Evolutionary conservation across 2,329 filamentous ascomycete species (phyloP).

Genomic region (Pseudocercospora eumusae): DNA sequence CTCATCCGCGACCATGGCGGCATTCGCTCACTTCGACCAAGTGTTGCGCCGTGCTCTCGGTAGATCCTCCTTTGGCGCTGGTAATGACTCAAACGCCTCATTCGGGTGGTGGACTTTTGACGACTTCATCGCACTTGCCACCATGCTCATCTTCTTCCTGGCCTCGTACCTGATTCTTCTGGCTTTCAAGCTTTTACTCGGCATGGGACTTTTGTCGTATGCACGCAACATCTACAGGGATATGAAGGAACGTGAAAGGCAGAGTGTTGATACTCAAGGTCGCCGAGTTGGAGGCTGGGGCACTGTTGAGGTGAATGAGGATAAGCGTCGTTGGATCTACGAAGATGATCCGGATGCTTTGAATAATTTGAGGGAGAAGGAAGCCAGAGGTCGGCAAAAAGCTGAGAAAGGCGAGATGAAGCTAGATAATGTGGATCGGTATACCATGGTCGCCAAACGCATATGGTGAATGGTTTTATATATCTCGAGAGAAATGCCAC

Average conservation of each 20-base stretch:
- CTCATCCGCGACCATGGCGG: slow-evolving; percentile 74
- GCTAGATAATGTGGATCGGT: slow-evolving; percentile 70
- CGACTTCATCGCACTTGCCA: slow-evolving; percentile 71
- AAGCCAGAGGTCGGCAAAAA: slow-evolving; percentile 60
- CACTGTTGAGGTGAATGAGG: slow-evolving; percentile 83
- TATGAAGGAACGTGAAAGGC: slow-evolving; percentile 71
- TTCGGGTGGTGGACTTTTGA: slow-evolving; percentile 63
- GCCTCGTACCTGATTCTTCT: slow-evolving; percentile 82
- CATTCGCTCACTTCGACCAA: slow-evolving; percentile 75
- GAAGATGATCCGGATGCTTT: slow-evolving; percentile 76
- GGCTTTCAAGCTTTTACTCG: slow-evolving; percentile 72
- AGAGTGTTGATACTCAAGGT: slow-evolving; percentile 62
- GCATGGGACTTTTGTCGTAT: slow-evolving; percentile 81
- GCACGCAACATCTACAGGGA: slow-evolving; percentile 74
- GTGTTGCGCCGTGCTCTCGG: slow-evolving; percentile 76
- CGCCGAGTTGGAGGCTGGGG: slow-evolving; percentile 77
- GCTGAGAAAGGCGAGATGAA: slow-evolving; percentile 56
- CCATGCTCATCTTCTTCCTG: slow-evolving; percentile 85
- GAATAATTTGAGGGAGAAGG: slow-evolving; percentile 59
- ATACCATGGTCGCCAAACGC: slow-evolving; percentile 94
- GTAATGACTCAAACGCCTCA: slow-evolving; percentile 40
- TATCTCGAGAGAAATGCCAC: background rate
- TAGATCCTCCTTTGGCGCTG: slow-evolving; percentile 65
- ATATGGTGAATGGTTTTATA: slow-evolving; percentile 68
- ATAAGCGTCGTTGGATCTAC: slow-evolving; percentile 82